Base-by-base conservation (phyloP, 768 basidiomycete species). In the Panus rudis region DNA sequence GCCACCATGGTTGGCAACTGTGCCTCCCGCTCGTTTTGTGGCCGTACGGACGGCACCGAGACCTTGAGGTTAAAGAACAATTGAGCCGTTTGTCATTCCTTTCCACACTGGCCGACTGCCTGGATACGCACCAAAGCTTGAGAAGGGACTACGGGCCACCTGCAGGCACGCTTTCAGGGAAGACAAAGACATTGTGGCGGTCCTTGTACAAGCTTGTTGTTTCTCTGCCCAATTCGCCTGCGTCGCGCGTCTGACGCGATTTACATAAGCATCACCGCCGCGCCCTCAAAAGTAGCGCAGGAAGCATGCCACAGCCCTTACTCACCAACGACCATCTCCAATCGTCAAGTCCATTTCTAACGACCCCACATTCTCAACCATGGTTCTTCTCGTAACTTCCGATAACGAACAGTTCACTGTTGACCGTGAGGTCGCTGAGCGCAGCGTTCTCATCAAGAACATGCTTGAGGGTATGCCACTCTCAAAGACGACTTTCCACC, bases 361-460 rank as follows among this genome's bases (percentile, higher is more conserved):
- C 43, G 26, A 39, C 41, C 41, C 52, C n/a, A 40, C 23, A 33
- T 17, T 20, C 43, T 39, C 24, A n/a, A 69, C 49, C 59, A 89
- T 89, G 83, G 84, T 91, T 60, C 77, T 81, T 55, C 85, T 93
- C 68, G 78, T 83, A 61, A 93, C 91, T 28, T 97, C 94, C 35
- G 96, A 99, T 65, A 92, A 89, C 54, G 96, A 97, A 67, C 80
- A 84, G 50, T 99, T 94, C 70, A 74, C 76, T 41, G 87, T 93
- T 51, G 92, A 97, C 61, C 89, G 84, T 66, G 88, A 92, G 44
- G 89, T 99, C 44, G 91, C 91, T 43, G 89, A 93, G 70, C 88
- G 96, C 63, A 85, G 81, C 50, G 92, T 94, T 8, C 79, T 99
- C 56, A 96, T 99, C 67, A 96, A 94, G 76, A 94, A 96, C 74